A percentile compares a stretch with the other conserved stretches of the same genome.
Conservation (phyloP, 345 rosid species). For the Sonneratia alba region DNA sequence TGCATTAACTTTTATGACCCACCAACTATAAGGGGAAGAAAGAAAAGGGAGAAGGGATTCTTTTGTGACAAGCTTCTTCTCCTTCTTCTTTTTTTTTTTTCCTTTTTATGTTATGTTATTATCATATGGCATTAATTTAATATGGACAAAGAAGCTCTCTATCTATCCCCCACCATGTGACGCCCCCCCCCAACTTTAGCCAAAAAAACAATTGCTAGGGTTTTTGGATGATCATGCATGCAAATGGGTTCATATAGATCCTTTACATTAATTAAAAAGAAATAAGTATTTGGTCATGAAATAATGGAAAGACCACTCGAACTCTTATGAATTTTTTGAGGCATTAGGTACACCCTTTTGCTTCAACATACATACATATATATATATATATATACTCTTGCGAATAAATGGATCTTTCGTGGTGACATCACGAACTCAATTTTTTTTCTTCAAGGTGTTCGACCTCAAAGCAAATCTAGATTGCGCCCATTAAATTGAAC, state of each 20-base stretch:
- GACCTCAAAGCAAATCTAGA: too few species aligned
- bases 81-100: too few species aligned
- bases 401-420: too few species aligned
- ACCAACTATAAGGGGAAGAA: not conserved
- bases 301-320: not conserved
- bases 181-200: not conserved
- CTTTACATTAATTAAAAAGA: too few species aligned
- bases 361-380: too few species aligned
- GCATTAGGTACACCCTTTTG: too few species aligned
- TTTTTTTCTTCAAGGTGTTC: too few species aligned
- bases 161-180: not conserved
- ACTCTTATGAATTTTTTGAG: not conserved
- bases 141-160: not conserved
- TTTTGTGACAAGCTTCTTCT: not conserved
- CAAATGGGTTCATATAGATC: not conserved
- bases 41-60: not conserved
- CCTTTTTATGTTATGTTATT: not conserved
- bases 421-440: too few species aligned
- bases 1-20: slow-evolving; percentile 1
- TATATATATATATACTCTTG: too few species aligned
- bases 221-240: not conserved
- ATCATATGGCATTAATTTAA: not conserved
- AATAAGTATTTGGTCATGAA: not conserved
- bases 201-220: not conserved
- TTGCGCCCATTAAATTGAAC: too few species aligned